Percentiles rank a stretch among this genome's conserved stretches.
phyloP scores from a whole-genome alignment of 345 rosid genomes.

The Acer saccharum region DNA sequence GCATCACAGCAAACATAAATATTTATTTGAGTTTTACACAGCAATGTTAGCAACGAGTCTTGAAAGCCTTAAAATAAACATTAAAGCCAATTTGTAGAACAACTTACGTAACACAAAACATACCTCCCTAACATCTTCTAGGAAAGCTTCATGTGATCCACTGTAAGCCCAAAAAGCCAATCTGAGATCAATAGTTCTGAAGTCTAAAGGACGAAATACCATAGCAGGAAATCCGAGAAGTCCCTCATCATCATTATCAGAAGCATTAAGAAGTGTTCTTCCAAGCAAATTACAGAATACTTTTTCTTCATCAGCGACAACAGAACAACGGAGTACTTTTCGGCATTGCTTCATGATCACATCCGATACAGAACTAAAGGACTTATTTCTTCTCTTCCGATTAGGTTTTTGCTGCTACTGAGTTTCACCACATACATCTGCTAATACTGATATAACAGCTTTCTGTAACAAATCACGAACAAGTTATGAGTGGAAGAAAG shows the following conservation, averaged over 20 bases:
- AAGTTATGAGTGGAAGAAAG: constrained; percentile 11
- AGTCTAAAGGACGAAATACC: constrained; percentile 43
- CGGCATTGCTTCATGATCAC: constrained; percentile 40
- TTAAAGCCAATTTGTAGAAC: background rate
- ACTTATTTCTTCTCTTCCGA: constrained; percentile 29
- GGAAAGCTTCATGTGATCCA: constrained; percentile 43
- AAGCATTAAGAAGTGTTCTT: constrained; percentile 37
- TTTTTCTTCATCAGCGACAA: constrained; percentile 36
- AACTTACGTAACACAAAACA: background rate
- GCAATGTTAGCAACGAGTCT: background rate
- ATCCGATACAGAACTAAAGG: constrained; percentile 24
- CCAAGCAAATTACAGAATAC: constrained; percentile 42
- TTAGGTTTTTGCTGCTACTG: constrained; percentile 27
- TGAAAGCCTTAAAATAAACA: background rate
- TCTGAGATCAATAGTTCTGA: constrained; percentile 39
- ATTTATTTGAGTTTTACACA: background rate
- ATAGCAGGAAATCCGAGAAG: constrained; percentile 34
- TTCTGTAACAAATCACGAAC: constrained; percentile 28
- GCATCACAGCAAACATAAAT: constrained; percentile 1
- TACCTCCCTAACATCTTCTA: constrained; percentile 52
- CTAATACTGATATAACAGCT: constrained; percentile 38
- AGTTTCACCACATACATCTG: constrained; percentile 28
- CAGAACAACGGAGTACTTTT: constrained; percentile 35
- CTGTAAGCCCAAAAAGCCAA: constrained; percentile 38
- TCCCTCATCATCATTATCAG: constrained; percentile 40